These are phyloP conservation scores for sunflower (Helianthus annuus) DNA, from an alignment of 129 eudicot species.

Conservation along the genomic window DNA sequence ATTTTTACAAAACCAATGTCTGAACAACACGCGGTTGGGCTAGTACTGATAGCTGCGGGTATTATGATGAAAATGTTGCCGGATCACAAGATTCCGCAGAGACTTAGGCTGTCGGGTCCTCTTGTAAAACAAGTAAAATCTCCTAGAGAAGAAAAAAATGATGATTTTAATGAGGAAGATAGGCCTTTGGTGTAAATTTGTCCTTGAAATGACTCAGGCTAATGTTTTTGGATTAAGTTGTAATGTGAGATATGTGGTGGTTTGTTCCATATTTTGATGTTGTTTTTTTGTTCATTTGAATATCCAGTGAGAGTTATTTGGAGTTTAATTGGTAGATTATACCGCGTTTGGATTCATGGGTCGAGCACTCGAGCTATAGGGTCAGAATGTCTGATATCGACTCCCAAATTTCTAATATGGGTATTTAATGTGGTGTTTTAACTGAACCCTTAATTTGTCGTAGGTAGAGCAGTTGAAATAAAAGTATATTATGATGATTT, in stretches of 20 bases:
- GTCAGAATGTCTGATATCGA: not conserved
- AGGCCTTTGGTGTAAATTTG: constrained; percentile 51
- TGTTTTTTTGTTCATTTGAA: constrained; percentile 3
- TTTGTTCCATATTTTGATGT: not conserved
- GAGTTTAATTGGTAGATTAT: constrained; percentile 3
- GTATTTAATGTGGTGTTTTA: not conserved
- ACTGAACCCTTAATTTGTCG: too few relatives aligned
- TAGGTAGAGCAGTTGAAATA: too few relatives aligned
- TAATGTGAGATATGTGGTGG: constrained; percentile 22
- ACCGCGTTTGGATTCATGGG: not conserved
- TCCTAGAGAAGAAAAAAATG: constrained; percentile 35
- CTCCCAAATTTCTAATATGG: not conserved
- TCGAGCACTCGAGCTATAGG: not conserved
- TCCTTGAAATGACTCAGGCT: not conserved
- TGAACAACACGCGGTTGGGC: constrained; percentile 66
- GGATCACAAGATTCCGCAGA: constrained; percentile 50
- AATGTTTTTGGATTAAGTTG: constrained; percentile 21
- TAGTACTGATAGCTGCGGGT: constrained; percentile 69
- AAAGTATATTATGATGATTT: too few relatives aligned
- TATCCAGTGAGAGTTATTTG: constrained; percentile 10
- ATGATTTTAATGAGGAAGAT: constrained; percentile 38
- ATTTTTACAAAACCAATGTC: constrained; percentile 81
- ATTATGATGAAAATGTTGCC: constrained; percentile 70
- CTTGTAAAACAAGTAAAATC: constrained; percentile 38
- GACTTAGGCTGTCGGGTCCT: constrained; percentile 22